A percentile compares a stretch with the other conserved stretches of the same genome.
phyloP scores from a whole-genome alignment of 331 rosid genomes.

The Rosa hybrid region DNA sequence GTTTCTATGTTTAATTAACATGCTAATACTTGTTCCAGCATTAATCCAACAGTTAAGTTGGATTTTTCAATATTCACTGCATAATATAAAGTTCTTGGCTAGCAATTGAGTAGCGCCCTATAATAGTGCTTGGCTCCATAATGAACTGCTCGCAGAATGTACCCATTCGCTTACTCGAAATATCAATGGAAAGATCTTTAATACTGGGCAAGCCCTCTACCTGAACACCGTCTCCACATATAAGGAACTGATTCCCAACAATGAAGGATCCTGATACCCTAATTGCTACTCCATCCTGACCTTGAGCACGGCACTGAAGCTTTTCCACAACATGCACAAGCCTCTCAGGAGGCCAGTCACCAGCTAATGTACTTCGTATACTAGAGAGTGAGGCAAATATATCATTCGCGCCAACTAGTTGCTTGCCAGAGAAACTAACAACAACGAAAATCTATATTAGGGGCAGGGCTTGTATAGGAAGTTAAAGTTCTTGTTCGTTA shows the following conservation, averaged over 20 bases:
- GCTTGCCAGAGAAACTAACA: slow-evolving; percentile 79
- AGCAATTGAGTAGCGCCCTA: slow-evolving; percentile 73
- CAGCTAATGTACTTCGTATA: slow-evolving; percentile 70
- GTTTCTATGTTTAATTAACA: neutral
- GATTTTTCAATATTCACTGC: slow-evolving; percentile 34
- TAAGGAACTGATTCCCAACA: slow-evolving; percentile 86
- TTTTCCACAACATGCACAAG: slow-evolving; percentile 89
- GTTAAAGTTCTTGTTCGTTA: neutral
- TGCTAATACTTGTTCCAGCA: neutral
- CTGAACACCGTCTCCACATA: slow-evolving; percentile 96
- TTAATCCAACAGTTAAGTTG: neutral
- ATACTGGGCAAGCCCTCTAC: slow-evolving; percentile 86
- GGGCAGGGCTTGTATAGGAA: neutral
- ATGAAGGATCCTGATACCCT: slow-evolving; percentile 90
- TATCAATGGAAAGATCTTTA: slow-evolving; percentile 79
- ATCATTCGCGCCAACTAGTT: slow-evolving; percentile 55
- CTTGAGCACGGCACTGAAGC: slow-evolving; percentile 81
- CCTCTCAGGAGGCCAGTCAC: slow-evolving; percentile 94
- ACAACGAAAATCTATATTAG: slow-evolving; percentile 13
- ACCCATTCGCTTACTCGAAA: slow-evolving; percentile 81
- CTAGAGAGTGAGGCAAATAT: slow-evolving; percentile 60
- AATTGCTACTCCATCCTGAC: slow-evolving; percentile 80
- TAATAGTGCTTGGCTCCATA: slow-evolving; percentile 68
- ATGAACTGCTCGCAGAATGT: slow-evolving; percentile 84
- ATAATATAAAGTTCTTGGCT: slow-evolving; percentile 82